A percentile compares a stretch with the other conserved stretches of the same genome.
Evolutionary conservation across 495 filamentous ascomycete species (phyloP).

Genomic region (Aspergillus ostianus): DNA sequence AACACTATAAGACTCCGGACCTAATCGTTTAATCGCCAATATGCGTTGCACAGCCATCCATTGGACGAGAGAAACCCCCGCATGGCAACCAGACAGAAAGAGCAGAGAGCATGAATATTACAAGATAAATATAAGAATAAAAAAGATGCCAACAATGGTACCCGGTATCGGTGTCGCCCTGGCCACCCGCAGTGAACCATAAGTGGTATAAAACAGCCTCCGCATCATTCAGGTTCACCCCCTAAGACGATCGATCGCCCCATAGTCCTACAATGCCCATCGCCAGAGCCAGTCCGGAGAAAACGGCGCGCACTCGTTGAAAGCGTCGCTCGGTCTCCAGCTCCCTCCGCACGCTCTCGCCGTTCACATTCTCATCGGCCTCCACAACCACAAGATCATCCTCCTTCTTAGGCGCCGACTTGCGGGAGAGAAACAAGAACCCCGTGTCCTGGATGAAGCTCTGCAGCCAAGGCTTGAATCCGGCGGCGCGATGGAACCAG

Average conservation of each 20-base stretch:
- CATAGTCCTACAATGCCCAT: conserved; percentile 83
- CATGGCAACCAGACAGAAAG: not conserved
- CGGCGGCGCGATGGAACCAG: conserved; percentile 42
- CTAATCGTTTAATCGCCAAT: not conserved
- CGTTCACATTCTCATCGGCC: conserved; percentile 62
- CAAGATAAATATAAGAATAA: too few relatives aligned
- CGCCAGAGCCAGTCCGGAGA: conserved; percentile 65
- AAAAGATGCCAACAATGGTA: too few relatives aligned
- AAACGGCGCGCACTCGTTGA: conserved; percentile 56
- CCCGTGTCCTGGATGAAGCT: conserved; percentile 31
- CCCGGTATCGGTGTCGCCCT: not conserved
- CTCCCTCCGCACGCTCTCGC: conserved; percentile 71
- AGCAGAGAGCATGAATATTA: not conserved
- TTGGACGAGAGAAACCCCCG: not conserved
- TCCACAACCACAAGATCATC: conserved; percentile 61
- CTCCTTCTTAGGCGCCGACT: conserved; percentile 57
- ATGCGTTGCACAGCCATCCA: not conserved
- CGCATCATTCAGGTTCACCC: not conserved
- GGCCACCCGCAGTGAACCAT: not conserved
- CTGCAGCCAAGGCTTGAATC: conserved; percentile 30
- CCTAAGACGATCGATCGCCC: conserved; percentile 63
- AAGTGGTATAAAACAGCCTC: not conserved
- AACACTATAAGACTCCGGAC: not conserved
- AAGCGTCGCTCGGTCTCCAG: conserved; percentile 64
- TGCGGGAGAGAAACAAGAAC: conserved; percentile 14